Evolutionary conservation across 805 yeast genomes (phyloP).

Genomic region (Starmerella khaoyaiensis): DNA sequence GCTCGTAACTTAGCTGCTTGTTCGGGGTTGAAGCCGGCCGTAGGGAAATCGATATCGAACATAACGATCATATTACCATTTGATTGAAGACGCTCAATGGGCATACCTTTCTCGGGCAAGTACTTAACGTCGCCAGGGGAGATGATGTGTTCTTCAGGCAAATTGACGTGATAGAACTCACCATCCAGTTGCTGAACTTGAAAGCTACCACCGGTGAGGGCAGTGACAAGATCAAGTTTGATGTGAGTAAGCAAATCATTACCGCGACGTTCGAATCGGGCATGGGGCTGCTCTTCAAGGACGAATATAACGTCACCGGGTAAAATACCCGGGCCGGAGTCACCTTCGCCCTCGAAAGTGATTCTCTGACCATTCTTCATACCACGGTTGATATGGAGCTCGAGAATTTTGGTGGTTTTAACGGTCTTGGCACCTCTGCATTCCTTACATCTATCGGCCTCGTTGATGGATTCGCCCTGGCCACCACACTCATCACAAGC

Average conservation of each 20-base stretch:
- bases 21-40: slow-evolving; percentile 48
- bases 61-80: slow-evolving; percentile 76
- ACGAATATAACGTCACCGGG: slow-evolving; percentile 96
- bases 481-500: slow-evolving; percentile 88
- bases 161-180: slow-evolving; percentile 70
- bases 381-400: slow-evolving; percentile 93
- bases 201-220: slow-evolving; percentile 91
- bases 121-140: slow-evolving; percentile 73
- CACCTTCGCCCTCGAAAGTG: slow-evolving; percentile 91
- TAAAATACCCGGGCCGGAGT: slow-evolving; percentile 84
- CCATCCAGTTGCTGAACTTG: slow-evolving; percentile 83
- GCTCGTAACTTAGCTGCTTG: slow-evolving; percentile 58
- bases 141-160: slow-evolving; percentile 86
- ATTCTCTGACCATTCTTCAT: slow-evolving; percentile 89
- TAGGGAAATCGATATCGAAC: slow-evolving; percentile 84
- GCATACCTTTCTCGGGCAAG: slow-evolving; percentile 94
- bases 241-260: slow-evolving; percentile 76
- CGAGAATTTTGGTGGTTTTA: slow-evolving; percentile 80
- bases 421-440: slow-evolving; percentile 84
- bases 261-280: slow-evolving; percentile 70
- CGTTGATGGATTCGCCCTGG: slow-evolving; percentile 74
- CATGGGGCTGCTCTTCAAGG: slow-evolving; percentile 81
- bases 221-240: slow-evolving; percentile 82
- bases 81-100: slow-evolving; percentile 76
- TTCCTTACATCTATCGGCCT: slow-evolving; percentile 73